Evolutionary conservation across 305 asterid species (phyloP), one percentile per base, ranked within the genome.

Genomic region (Coffea humblotiana): DNA sequence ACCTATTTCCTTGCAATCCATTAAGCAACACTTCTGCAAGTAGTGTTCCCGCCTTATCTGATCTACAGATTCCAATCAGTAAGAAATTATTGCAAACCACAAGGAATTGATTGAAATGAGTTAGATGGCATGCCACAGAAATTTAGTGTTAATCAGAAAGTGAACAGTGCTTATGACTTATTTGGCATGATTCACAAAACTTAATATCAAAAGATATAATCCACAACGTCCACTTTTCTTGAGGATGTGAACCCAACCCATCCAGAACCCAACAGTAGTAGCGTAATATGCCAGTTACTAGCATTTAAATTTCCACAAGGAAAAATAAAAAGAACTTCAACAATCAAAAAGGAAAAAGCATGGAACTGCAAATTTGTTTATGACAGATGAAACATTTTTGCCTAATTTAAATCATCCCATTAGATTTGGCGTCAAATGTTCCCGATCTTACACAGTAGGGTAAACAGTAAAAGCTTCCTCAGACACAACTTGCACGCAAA

Each of bases 1-100:
- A 92, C 98, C 98, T 91, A 49, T 92, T 90, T 78, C 99, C 99
- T 80, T 96, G 99, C 85, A 92, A 82, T 80, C 98, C 98, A 81
- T 89, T 94, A 83, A 90, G 82, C 86, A 96, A 84, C 63, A 92
- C 97, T 82, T 96, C 98, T 69, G 99, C 99, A 14, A 94, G 97
- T 82, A 94, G 86, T 80, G 78, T 88, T 75, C 99, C 98, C 18
- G 98, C 98, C 88, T 96, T 93, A 68, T 96, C 98, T 68, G 97
- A 91, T 86, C 98, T 96, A 82, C 79, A 86, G 54, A 88, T 71
- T 37, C 79, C 88, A 83, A 78, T 68, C 43, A 25, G 63, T 71
- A 12, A 70, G 73, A 72, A 54, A 14, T 40, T 60, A 49, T 80
- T 60, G 65, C 66, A 64, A 52, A 82, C 40, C 49, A 64, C 76